Evolutionary conservation across 495 filamentous ascomycete genomes (phyloP).

Genomic region (Podospora fimiseda): DNA sequence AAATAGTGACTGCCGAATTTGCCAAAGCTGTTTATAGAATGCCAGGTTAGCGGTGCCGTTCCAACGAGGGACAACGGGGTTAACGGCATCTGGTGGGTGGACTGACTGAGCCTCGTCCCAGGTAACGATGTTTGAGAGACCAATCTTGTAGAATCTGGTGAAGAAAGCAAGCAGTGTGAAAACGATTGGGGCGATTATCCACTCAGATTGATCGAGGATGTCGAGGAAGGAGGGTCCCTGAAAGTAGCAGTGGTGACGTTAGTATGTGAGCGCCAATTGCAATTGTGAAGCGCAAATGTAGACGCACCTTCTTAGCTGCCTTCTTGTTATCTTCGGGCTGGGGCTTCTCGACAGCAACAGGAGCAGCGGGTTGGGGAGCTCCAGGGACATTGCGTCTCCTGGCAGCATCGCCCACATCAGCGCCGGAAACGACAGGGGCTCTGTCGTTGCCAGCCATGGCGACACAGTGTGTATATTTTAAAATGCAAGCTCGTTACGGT

Average conservation of each 20-base stretch:
- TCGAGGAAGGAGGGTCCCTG: conserved; percentile 50
- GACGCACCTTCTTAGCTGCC: conserved; percentile 50
- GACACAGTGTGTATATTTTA: no score
- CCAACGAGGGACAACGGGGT: conserved; percentile 1
- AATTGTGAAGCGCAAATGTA: no score
- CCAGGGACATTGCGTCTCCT: conserved; percentile 67
- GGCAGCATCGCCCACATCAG: conserved; percentile 58
- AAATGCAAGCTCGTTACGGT: no score
- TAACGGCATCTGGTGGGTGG: neutral
- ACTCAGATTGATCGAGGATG: conserved; percentile 73
- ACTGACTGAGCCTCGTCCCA: conserved; percentile 98
- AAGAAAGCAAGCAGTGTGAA: conserved; percentile 88
- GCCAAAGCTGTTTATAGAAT: conserved; percentile 62
- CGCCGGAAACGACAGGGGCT: conserved; percentile 57
- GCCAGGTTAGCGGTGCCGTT: conserved; percentile 23
- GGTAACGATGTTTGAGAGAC: conserved; percentile 89
- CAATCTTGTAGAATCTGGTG: conserved; percentile 93
- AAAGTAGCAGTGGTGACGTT: conserved; percentile 7
- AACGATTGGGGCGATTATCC: conserved; percentile 76
- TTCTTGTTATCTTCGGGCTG: conserved; percentile 61
- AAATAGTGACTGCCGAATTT: conserved; percentile 99
- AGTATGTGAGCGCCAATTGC: conserved; percentile 5
- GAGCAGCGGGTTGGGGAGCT: conserved; percentile 34
- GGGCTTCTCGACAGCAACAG: conserved; percentile 28
- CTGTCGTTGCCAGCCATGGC: conserved; percentile 43